Conservation (phyloP, 768 basidiomycete species). For the Boletus rex-veris region DNA sequence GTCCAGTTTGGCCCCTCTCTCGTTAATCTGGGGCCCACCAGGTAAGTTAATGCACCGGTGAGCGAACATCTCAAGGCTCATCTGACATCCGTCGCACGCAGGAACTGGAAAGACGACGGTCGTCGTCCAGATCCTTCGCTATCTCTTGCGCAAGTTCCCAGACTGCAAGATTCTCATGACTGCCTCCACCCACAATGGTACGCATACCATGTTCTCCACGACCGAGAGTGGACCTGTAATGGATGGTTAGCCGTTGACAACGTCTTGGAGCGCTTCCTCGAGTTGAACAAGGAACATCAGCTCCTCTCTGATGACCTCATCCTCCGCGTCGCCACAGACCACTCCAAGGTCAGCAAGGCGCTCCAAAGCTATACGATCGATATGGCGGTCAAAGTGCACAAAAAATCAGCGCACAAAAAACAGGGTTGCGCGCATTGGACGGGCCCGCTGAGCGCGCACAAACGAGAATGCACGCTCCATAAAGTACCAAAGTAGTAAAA, state of each 20-base stretch:
- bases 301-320: slow-evolving; percentile 55
- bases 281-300: slow-evolving; percentile 39
- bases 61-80: neutral
- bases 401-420: too few species aligned
- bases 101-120: slow-evolving; percentile 74
- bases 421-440: too few species aligned
- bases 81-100: slow-evolving; percentile 16
- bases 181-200: slow-evolving; percentile 68
- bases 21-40: slow-evolving; percentile 70
- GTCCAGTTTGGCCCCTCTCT: slow-evolving; percentile 42
- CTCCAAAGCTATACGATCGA: slow-evolving; percentile 61
- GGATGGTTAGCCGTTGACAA: slow-evolving; percentile 61
- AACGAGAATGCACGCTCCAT: too few species aligned
- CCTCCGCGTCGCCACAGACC: slow-evolving; percentile 66
- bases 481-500: too few species aligned
- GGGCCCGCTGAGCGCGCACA: too few species aligned
- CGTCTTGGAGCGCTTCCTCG: slow-evolving; percentile 60
- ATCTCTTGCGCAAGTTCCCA: slow-evolving; percentile 33
- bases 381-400: too few species aligned
- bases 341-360: slow-evolving; percentile 54
- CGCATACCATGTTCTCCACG: neutral
- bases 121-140: slow-evolving; percentile 55
- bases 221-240: neutral
- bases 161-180: slow-evolving; percentile 59
- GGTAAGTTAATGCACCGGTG: slow-evolving; percentile 31